Evolutionary conservation across 805 yeast genomes (phyloP), one percentile per base, ranked within the genome.

Genomic region (Ogataea polymorpha): DNA sequence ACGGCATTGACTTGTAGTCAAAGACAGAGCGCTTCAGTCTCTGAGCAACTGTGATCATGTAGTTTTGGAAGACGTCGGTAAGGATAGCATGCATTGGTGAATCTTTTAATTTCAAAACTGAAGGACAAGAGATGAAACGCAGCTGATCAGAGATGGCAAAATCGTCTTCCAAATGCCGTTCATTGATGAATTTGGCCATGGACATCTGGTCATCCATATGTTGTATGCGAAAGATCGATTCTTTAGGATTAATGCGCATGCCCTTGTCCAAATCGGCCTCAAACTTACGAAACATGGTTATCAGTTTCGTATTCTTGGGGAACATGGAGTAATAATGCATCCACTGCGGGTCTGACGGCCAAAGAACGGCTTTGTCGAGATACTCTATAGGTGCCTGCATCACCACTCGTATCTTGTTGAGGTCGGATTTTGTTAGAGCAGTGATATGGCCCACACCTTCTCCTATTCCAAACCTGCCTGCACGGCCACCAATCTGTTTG

Each of bases 401-500:
- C 20, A 74, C 72, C 11, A 63, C 54, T 28, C 57, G 60, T 10
- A 88, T 67, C 35, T 65, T 65, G 1, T 55, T 53, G 41, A 82
- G 62, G 30, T 75, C 81, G 3, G 58, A 53, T 2, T 51, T 37
- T 13, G 63, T 60, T 42, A 79, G 65, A 0, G 89, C 79, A 0
- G 83, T 72, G 1, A 85, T 80, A 50, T 69, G 67, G 0, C 82
- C 82, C 24, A 62, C 55, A 11, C 56, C 49, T 13, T 50, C 55
- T 20, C 62, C 63, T 25, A 59, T 53, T 13, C 67, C 68, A 48
- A 67, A 93, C 46, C 99, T 66, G 2, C 99, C 99, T 0, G 99
- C 99, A 48, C 99, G 71, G 1, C 99, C 99, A 4, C 93, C 97
- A 46, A 93, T 91, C 60, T 93, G 99, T 59, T 89, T 90, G 21